phyloP scores from a whole-genome alignment of 2,329 filamentous ascomycete species.

The Graphilbum ipis-grandicollis region DNA sequence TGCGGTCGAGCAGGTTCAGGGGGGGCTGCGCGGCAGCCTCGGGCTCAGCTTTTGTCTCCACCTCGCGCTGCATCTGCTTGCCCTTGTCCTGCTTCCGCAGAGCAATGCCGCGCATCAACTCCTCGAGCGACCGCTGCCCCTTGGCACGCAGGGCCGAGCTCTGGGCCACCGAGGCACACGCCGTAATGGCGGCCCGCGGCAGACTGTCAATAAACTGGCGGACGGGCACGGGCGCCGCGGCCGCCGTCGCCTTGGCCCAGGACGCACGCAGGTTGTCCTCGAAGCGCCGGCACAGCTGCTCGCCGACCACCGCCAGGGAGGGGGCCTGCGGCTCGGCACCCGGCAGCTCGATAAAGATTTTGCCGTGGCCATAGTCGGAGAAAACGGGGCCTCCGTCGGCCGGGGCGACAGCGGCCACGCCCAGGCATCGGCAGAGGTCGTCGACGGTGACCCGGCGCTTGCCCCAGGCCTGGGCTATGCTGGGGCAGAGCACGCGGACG shows the following conservation, averaged over 20 bases:
- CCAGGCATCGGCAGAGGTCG: conserved; percentile 50
- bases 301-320: conserved; percentile 24
- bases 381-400: conserved; percentile 17
- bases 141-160: conserved; percentile 42
- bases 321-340: conserved; percentile 19
- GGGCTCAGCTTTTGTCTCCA: conserved; percentile 3
- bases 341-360: conserved; percentile 42
- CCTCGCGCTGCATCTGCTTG: conserved; percentile 2
- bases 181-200: conserved; percentile 34
- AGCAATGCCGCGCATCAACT: conserved; percentile 46
- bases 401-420: conserved; percentile 23
- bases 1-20: conserved; percentile 57
- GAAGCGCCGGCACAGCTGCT: conserved; percentile 36
- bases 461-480: conserved; percentile 53
- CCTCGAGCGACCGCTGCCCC: conserved; percentile 51
- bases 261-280: conserved; percentile 28
- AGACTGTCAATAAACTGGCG: conserved; percentile 37
- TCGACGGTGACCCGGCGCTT: conserved; percentile 48
- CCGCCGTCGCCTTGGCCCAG: conserved; percentile 19
- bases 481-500: conserved; percentile 38
- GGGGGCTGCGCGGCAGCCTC: conserved; percentile 11
- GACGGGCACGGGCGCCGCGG: conserved; percentile 8
- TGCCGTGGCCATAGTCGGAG: conserved; percentile 23
- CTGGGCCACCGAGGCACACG: conserved; percentile 32
- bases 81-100: conserved; percentile 24